Evolutionary conservation across 495 filamentous ascomycete species (phyloP), one percentile per base, ranked within the genome.

Genomic region (Penicillium daleae): DNA sequence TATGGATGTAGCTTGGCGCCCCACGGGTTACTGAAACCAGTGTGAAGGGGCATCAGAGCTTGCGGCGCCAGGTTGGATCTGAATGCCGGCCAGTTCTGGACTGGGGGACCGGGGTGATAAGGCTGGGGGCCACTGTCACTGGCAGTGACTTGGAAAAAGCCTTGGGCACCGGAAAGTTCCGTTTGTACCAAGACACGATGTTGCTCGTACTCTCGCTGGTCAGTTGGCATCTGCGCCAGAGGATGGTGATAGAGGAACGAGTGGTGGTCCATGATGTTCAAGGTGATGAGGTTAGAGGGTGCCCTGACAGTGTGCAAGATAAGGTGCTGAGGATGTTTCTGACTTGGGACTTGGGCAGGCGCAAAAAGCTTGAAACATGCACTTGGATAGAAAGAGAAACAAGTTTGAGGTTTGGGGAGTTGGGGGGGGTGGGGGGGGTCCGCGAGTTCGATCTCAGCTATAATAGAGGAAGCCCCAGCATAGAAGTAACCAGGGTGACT

Each of bases 201-300:
- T 15, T 27, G 63, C 44, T 63, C 61, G 50, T 62, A 64, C 58
- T 66, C 69, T 24, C 57, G 65, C 64, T 68, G 72, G 61, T 65
- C 67, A 61, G 66, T 69, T 66, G 75, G 56, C 42, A 70, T 61
- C 49, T 71, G 68, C 62, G 63, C 67, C 52, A 66, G 32, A 49
- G 62, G 67, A 44, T 57, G 56, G 52, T 65, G 58, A 33, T 66
- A 55, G 27, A 57, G 33, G 26, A 63, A 59, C 39, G 70, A 69
- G 39, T 24, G 62, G 57, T 74, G 62, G 57, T 74, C 62, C 74
- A 77, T 77, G 27, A 22, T 33, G 56, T 32, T 9, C n/a, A n/a
- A n/a, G 35, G 22, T 15, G 27, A 53, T n/a, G 24, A 35, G 35
- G 24, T 17, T 22, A 8, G 42, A 44, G 32, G 33, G 49, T 33